Base-by-base conservation (phyloP, 257 asterid species). In the Hygrophila difformis region DNA sequence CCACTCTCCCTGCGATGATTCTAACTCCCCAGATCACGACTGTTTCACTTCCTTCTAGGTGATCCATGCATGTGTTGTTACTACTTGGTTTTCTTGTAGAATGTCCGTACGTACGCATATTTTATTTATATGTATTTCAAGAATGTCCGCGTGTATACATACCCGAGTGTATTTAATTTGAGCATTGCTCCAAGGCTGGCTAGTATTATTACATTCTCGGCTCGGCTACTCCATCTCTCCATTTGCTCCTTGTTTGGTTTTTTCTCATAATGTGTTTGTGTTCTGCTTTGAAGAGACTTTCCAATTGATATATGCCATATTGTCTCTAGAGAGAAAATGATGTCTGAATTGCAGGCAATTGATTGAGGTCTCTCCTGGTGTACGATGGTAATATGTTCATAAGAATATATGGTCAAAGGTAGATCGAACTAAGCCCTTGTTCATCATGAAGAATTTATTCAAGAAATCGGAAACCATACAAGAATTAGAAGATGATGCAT, bases 1-100 rank as follows among this genome's bases (percentile, higher is more conserved):
- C 71, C 98, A 89, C 62, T 54, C 93, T 47, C 97, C 97, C 5
- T 82, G 74, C 49, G 94, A 84, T 59, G 95, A 88, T 20, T 76
- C 93, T 7, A 84, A 81, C 70, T 78, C 97, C 16, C 66, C 87
- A 9, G 92, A 87, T 17, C 81, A 74, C 22, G 97, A 84, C 46
- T 74, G 97, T 59, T 81, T 81, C 73, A 67, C 84, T 35, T 66
- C 89, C 0, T 79, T 75, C 18, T 20, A 20, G 49, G 40, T 12
- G 1, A 10, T 8, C 8, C 8, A 26, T 1, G 31, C 31, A 26
- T 26, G 31, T 26, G 31, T 26, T 3, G 4, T 4, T 18, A 1
- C 12, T 20, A 18, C 12, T 33, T 36, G 13, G 24, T 38, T 33
- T 5, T 24, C 29, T 40, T 2, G 10, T 33, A 23, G 29, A 24